phyloP scores from a whole-genome alignment of 495 filamentous ascomycete species.

The Durotheca rogersii region DNA sequence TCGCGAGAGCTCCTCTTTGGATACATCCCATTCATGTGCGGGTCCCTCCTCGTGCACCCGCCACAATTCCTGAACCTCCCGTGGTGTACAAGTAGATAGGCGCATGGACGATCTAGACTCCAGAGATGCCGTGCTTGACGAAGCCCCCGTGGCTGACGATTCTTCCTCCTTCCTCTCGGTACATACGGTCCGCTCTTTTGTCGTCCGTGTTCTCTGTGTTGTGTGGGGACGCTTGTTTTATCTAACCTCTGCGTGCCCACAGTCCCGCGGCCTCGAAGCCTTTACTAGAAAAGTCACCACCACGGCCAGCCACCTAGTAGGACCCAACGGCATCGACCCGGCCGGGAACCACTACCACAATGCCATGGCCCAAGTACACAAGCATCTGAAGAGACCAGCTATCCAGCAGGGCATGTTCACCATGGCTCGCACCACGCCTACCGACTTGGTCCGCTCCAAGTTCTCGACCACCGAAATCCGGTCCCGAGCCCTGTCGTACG shows the following conservation, averaged over 20 bases:
- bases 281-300: slow-evolving; percentile 94
- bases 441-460: slow-evolving; percentile 88
- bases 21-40: slow-evolving; percentile 26
- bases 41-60: slow-evolving; percentile 29
- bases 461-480: slow-evolving; percentile 92
- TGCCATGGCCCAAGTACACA: slow-evolving; percentile 87
- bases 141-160: slow-evolving; percentile 49
- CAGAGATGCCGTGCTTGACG: slow-evolving; percentile 54
- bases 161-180: slow-evolving; percentile 55
- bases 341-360: slow-evolving; percentile 69
- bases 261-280: slow-evolving; percentile 88
- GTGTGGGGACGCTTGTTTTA: slow-evolving; percentile 3
- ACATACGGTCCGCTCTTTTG: slow-evolving; percentile 13
- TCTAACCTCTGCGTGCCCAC: slow-evolving; percentile 27
- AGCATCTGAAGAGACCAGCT: slow-evolving; percentile 76
- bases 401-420: slow-evolving; percentile 89
- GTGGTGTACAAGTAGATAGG: slow-evolving; percentile 26
- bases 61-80: slow-evolving; percentile 16
- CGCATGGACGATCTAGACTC: slow-evolving; percentile 57
- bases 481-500: slow-evolving; percentile 82
- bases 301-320: slow-evolving; percentile 87
- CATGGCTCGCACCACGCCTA: slow-evolving; percentile 82
- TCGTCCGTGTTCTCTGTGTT: not conserved
- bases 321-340: slow-evolving; percentile 63
- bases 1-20: slow-evolving; percentile 14